Conservation (phyloP, 2,329 filamentous ascomycete genomes). For the Fusarium graminum region DNA sequence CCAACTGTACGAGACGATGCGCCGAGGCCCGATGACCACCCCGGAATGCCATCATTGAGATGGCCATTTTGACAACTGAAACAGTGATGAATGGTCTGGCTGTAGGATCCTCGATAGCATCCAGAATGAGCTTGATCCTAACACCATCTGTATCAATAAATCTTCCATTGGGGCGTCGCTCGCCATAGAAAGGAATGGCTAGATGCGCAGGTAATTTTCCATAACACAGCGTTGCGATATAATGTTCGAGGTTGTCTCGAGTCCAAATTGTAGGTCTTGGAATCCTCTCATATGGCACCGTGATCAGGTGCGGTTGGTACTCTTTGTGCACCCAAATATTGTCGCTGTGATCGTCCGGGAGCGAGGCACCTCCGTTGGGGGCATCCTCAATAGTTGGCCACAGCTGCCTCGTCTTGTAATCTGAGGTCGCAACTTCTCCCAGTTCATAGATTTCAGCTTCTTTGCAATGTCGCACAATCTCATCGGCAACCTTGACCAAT, state of each 20-base stretch:
- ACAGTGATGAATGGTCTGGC: conserved; percentile 55
- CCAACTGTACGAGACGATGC: conserved; percentile 55
- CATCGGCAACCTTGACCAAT: conserved; percentile 53
- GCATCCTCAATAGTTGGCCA: conserved; percentile 54
- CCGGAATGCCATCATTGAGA: conserved; percentile 57
- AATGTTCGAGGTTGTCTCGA: conserved; percentile 56
- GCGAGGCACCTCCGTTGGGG: conserved; percentile 44
- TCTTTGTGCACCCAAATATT: conserved; percentile 56
- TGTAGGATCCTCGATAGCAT: conserved; percentile 55
- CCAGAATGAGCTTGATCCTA: conserved; percentile 56
- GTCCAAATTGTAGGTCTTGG: conserved; percentile 59
- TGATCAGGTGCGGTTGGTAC: conserved; percentile 49
- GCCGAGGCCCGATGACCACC: conserved; percentile 54
- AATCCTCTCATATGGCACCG: conserved; percentile 56
- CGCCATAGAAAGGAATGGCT: conserved; percentile 54
- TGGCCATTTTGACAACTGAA: conserved; percentile 59
- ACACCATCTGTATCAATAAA: conserved; percentile 56
- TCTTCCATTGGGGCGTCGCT: conserved; percentile 46
- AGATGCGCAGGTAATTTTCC: conserved; percentile 54
- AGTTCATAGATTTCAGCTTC: conserved; percentile 54
- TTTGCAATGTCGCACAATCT: conserved; percentile 50
- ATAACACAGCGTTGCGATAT: conserved; percentile 58
- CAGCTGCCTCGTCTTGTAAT: conserved; percentile 54
- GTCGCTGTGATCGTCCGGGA: conserved; percentile 40
- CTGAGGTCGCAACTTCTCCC: conserved; percentile 53